phyloP scores from a whole-genome alignment of 345 rosid genomes.

The Pistacia integerrima region DNA sequence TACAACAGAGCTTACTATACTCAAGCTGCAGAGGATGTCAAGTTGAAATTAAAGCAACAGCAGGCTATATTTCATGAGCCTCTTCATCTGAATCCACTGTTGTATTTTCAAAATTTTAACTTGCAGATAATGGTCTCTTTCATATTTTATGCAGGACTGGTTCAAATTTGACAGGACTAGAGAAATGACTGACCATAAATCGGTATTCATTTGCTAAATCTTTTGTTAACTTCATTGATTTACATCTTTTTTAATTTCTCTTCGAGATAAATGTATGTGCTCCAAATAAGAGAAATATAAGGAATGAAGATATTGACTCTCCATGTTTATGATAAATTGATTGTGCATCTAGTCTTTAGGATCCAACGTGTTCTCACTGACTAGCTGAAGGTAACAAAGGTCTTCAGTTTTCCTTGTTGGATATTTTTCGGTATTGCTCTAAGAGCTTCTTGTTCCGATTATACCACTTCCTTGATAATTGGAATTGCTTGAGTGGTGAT shows the following conservation, averaged over 20 bases:
- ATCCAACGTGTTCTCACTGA: background rate
- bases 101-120: background rate
- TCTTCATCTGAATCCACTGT: slow-evolving; percentile 10
- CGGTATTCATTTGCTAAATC: slow-evolving; percentile 31
- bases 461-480: background rate
- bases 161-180: slow-evolving; percentile 29
- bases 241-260: background rate
- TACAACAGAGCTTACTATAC: no score
- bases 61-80: slow-evolving; percentile 42
- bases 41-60: slow-evolving; percentile 53
- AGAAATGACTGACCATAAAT: slow-evolving; percentile 32
- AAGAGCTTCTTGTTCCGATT: background rate
- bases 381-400: background rate
- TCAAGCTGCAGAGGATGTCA: no score
- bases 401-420: background rate
- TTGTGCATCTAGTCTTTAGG: background rate
- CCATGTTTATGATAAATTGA: background rate
- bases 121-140: slow-evolving; percentile 12
- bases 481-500: background rate
- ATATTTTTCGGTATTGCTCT: background rate
- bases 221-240: background rate
- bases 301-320: background rate
- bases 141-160: slow-evolving; percentile 54
- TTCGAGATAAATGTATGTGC: background rate
- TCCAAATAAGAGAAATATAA: background rate